These are phyloP conservation scores for Rhizopus sp. DNA, from an alignment of 371 early-diverging fungal species.

Conservation along the genomic window DNA sequence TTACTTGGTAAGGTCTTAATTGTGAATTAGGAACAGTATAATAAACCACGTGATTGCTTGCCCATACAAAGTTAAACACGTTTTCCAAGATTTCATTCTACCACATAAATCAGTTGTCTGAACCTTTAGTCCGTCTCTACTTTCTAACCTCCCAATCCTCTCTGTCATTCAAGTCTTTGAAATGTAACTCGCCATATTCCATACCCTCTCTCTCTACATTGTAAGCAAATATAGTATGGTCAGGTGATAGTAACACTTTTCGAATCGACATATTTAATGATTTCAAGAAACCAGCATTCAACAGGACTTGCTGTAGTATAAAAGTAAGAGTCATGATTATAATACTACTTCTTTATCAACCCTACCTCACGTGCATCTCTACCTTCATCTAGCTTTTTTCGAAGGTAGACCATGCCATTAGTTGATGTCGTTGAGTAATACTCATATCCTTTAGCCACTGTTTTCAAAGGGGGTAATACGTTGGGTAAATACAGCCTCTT, in stretches of 20 bases:
- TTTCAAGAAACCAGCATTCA: constrained; percentile 58
- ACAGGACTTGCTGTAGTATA: constrained; percentile 49
- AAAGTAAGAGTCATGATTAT: background rate
- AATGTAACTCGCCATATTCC: constrained; percentile 67
- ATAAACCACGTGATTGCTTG: constrained; percentile 61
- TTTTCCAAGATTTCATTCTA: constrained; percentile 61
- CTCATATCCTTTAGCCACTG: constrained; percentile 59
- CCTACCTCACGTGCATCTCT: constrained; percentile 50
- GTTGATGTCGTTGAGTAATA: constrained; percentile 61
- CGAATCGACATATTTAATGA: constrained; percentile 55
- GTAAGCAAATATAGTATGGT: constrained; percentile 65
- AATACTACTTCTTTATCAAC: background rate
- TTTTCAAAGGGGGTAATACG: constrained; percentile 53
- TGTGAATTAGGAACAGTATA: constrained; percentile 78
- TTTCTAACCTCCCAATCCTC: constrained; percentile 40
- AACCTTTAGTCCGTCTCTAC: background rate
- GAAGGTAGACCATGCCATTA: constrained; percentile 61
- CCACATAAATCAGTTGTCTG: background rate
- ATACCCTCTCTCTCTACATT: constrained; percentile 60
- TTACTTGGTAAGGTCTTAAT: constrained; percentile 69
- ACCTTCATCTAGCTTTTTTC: constrained; percentile 48
- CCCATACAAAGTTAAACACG: constrained; percentile 86
- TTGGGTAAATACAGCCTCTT: constrained; percentile 47
- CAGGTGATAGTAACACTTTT: constrained; percentile 62
- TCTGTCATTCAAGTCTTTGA: constrained; percentile 48